These are phyloP conservation scores for Phaeosphaeria sp. DNA, from an alignment of 2,329 filamentous ascomycete genomes.

Conservation along the genomic window DNA sequence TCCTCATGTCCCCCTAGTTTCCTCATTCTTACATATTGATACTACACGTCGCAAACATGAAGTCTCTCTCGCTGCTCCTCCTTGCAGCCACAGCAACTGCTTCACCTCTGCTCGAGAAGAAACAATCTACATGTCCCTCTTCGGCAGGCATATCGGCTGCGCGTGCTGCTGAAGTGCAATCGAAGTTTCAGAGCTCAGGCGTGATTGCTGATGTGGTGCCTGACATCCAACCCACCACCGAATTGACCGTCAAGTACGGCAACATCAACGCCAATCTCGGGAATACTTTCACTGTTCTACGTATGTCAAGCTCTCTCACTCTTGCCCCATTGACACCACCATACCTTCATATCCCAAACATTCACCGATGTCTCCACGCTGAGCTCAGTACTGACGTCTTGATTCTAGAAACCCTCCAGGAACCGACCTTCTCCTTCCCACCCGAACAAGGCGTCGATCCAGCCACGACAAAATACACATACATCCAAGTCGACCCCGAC, in stretches of 20 bases:
- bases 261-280: slow-evolving; percentile 11
- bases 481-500: slow-evolving; percentile 9
- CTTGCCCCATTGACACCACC: too few relatives aligned
- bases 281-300: slow-evolving; percentile 3
- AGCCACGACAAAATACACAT: slow-evolving; percentile 5
- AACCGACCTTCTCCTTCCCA: not conserved
- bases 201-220: slow-evolving; percentile 6
- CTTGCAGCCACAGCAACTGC: not conserved
- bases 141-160: slow-evolving; percentile 2
- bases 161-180: slow-evolving; percentile 1
- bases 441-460: not conserved
- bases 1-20: not conserved
- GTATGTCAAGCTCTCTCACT: too few relatives aligned
- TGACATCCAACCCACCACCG: slow-evolving; percentile 6
- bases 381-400: not conserved
- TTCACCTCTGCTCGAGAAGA: not conserved
- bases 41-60: not conserved
- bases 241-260: slow-evolving; percentile 5
- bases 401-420: not conserved
- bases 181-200: not conserved
- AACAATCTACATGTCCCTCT: not conserved
- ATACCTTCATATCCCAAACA: too few relatives aligned
- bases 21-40: not conserved
- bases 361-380: too few relatives aligned
- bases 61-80: not conserved